Percentiles rank a stretch among this genome's conserved stretches.
Evolutionary conservation across 768 basidiomycete species (phyloP).

Genomic region (Phylloporus sp.): DNA sequence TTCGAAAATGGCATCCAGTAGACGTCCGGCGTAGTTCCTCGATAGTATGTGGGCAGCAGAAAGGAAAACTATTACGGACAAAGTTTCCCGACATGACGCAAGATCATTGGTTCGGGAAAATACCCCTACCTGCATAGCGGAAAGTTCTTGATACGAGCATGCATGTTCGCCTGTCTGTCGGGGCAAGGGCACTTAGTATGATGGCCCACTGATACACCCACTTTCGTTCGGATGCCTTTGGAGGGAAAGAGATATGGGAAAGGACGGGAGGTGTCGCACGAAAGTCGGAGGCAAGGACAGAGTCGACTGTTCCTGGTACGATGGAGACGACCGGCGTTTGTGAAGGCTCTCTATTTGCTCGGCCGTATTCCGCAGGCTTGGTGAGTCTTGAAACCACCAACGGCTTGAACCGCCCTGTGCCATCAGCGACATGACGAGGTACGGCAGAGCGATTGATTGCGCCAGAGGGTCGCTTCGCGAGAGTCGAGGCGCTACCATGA

Average conservation of each 20-base stretch:
- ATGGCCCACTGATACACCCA: slow-evolving; percentile 48
- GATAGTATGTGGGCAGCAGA: slow-evolving; percentile 50
- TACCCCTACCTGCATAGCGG: slow-evolving; percentile 52
- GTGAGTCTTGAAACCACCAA: background rate
- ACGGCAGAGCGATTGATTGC: background rate
- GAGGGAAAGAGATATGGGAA: slow-evolving; percentile 48
- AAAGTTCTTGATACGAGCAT: slow-evolving; percentile 54
- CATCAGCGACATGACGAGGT: background rate
- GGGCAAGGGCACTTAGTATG: slow-evolving; percentile 45
- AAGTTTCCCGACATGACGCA: background rate
- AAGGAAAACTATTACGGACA: slow-evolving; percentile 46
- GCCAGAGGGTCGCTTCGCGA: background rate
- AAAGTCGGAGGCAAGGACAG: background rate
- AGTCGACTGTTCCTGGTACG: background rate
- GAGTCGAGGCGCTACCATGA: background rate
- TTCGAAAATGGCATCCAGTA: slow-evolving; percentile 38
- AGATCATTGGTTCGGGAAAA: background rate
- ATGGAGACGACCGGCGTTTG: background rate
- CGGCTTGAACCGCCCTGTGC: slow-evolving; percentile 16
- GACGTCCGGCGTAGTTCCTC: slow-evolving; percentile 44
- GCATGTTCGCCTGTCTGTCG: slow-evolving; percentile 42
- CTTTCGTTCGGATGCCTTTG: slow-evolving; percentile 54
- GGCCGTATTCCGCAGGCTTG: background rate
- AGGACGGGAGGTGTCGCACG: slow-evolving; percentile 24
- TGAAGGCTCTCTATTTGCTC: background rate